Evolutionary conservation across 2,329 filamentous ascomycete species (phyloP), one percentile per base, ranked within the genome.

Genomic region (Nemania serpens): DNA sequence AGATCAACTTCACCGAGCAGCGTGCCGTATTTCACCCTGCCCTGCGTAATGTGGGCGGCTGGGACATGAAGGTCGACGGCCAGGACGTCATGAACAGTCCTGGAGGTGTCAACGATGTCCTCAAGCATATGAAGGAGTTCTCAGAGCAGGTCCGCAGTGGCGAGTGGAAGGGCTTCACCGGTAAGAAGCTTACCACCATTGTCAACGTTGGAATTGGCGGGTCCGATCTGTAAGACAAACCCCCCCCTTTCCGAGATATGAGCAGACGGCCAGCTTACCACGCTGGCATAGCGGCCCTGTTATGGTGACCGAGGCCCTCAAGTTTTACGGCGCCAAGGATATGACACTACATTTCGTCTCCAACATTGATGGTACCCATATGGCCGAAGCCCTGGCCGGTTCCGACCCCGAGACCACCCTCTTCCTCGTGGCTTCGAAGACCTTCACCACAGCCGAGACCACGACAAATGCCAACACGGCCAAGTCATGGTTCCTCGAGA

Each of bases 1-100:
- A 96, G 85, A 98, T 99, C 84, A 99, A 99, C 86, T 97, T 97
- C 81, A 99, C 95, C 62, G 95, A 99, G 84, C 84, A 94, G 75
- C 89, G 95, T 67, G 95, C 95, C 68, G 95, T 99, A 68, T 96
- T 96, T 82, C 95, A 99, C 81, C 86, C 91, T 69, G 95, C 95
- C 50, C 85, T 99, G 74, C 90, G 95, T 76, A 99, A 99, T 77
- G 88, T 93, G 66, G 84, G 87, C 76, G 93, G 91, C 75, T 87
- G 91, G 84, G 87, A 84, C 25, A 88, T 90, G 82, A 82, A 91
- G 78, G 95, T 98, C 34, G 89, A 97, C 68, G 94, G 93, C 64
- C 82, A 93, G 79, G 94, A 96, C 75, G 95, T 99, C 73, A 94
- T 97, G 76, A 93, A 90, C 77, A 88, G 89, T 64, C 87, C 93